Base-by-base conservation (phyloP, 805 yeast species). In the Candida koratica region DNA sequence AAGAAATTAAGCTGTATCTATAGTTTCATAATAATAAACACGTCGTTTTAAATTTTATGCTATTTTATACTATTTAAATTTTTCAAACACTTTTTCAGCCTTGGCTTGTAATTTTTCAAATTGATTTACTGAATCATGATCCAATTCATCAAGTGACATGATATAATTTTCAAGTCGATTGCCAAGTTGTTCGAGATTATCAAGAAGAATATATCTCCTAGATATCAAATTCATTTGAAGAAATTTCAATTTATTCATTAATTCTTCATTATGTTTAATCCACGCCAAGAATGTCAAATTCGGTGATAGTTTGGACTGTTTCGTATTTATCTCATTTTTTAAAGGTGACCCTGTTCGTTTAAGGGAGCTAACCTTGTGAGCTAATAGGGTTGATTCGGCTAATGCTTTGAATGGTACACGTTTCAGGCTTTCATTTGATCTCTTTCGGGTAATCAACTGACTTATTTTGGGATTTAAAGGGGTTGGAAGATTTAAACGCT, bases 1-100 rank as follows among this genome's bases (percentile, higher is more conserved):
- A 79, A 84, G 94, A 84, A 75, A 73, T 75, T 83, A 32, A 32
- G 24, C 28, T 32, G 35, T 24, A 32, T 29, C 20, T 29, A 29
- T 29, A 29, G 32, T 29, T 29, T 29, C 32, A 29, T 29, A 23
- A 20, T 32, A 32, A 23, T 25, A 17, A 32, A 32, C 18, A 24
- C 17, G 29, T 32, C 28, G 28, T 25, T 32, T 32, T 25, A 17
- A 16, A 17, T 32, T 17, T 14, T 8, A 20, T 10, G 7, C 24
- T 23, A n/a, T n/a, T n/a, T n/a, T n/a, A n/a, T n/a, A n/a, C 15
- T 23, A n/a, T 9, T 23, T 17, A 20, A 16, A 20, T 17, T 19
- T 18, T 8, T 36, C 22, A 36, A 32, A 14, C 3, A 37, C 18
- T 12, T 37, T 25, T 16, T 22, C 22, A 5, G 32, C 35, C 16